Percentiles rank a stretch among this genome's conserved stretches.
These are phyloP conservation scores for Hericium erinaceus DNA, from an alignment of 768 basidiomycete species.

Conservation along the genomic window DNA sequence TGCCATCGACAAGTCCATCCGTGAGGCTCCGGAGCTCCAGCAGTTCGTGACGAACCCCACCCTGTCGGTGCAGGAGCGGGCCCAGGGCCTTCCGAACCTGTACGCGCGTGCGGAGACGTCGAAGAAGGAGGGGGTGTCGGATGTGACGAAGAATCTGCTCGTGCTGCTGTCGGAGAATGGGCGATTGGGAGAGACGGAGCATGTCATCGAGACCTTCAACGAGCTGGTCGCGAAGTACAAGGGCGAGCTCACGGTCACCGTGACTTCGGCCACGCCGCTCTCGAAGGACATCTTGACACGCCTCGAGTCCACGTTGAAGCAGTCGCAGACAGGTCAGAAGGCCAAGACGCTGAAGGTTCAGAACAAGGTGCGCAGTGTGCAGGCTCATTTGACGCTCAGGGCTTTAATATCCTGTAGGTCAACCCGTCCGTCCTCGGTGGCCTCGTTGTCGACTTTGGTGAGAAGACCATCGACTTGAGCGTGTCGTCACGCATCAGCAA, in stretches of 20 bases:
- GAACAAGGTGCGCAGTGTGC: constrained; percentile 63
- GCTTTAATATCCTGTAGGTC: constrained; percentile 42
- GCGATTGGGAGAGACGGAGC: constrained; percentile 71
- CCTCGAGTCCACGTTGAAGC: constrained; percentile 81
- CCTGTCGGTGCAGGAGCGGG: constrained; percentile 70
- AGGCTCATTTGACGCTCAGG: background rate
- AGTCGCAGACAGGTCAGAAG: constrained; percentile 73
- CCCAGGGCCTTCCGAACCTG: constrained; percentile 55
- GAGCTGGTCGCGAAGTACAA: constrained; percentile 81
- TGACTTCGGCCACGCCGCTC: constrained; percentile 82
- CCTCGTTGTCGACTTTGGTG: constrained; percentile 91
- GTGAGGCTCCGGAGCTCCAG: constrained; percentile 51
- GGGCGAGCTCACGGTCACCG: constrained; percentile 87
- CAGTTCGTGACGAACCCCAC: constrained; percentile 87
- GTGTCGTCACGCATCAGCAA: constrained; percentile 91
- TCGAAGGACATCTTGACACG: constrained; percentile 65
- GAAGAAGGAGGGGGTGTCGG: constrained; percentile 72
- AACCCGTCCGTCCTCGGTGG: constrained; percentile 91
- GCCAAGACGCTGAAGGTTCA: constrained; percentile 84
- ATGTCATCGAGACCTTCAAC: constrained; percentile 87
- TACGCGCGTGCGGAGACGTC: constrained; percentile 56
- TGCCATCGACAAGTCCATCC: constrained; percentile 60
- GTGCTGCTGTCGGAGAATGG: constrained; percentile 88
- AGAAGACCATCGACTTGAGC: constrained; percentile 95
- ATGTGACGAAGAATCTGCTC: constrained; percentile 90